phyloP scores from a whole-genome alignment of 108 stramenopile genomes.

The Mediolabrus comicus region DNA sequence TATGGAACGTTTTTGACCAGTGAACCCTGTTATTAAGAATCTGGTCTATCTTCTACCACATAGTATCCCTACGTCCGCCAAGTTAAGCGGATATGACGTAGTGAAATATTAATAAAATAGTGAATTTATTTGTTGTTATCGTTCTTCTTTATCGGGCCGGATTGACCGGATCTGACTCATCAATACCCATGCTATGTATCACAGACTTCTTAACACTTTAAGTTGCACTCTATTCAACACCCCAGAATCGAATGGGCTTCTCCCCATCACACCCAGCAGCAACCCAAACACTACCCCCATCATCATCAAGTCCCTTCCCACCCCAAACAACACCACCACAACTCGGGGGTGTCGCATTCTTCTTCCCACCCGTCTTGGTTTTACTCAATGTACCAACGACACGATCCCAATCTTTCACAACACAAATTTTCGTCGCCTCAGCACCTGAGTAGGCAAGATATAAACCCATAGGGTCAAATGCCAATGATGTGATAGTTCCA shows the following conservation, averaged over 20 bases:
- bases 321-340: slow-evolving; percentile 6
- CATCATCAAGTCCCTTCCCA: slow-evolving; percentile 9
- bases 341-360: neutral
- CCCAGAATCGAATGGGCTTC: slow-evolving; percentile 42
- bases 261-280: slow-evolving; percentile 41
- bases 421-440: slow-evolving; percentile 51
- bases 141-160: no score
- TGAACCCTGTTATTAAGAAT: no score
- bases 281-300: slow-evolving; percentile 23
- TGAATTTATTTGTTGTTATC: no score
- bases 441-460: slow-evolving; percentile 68
- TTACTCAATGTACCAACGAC: slow-evolving; percentile 27
- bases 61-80: no score
- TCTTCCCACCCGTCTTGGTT: slow-evolving; percentile 20
- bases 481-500: slow-evolving; percentile 33
- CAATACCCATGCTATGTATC: no score
- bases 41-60: no score
- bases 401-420: slow-evolving; percentile 77
- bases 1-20: no score
- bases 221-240: slow-evolving; percentile 28
- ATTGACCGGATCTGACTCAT: no score
- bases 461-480: slow-evolving; percentile 71
- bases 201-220: no score
- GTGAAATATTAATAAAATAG: no score
- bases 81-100: no score